These are phyloP conservation scores for Stygiomarasmius scandens DNA, from an alignment of 1,284 basidiomycete species.

Conservation along the genomic window DNA sequence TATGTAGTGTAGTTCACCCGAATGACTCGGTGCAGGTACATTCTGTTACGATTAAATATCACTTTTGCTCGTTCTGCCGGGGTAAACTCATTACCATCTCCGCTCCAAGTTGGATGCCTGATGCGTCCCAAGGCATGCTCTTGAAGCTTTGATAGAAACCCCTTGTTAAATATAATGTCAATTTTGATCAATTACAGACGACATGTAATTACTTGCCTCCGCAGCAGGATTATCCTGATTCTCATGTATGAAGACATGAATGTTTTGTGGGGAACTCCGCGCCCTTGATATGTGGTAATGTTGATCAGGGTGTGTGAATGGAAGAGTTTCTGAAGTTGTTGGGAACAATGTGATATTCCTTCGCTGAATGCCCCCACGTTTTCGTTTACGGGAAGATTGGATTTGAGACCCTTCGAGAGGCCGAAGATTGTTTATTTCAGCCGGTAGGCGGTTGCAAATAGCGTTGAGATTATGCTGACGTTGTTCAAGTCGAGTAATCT, in stretches of 20 bases:
- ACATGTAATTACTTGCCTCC: neutral
- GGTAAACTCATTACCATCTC: neutral
- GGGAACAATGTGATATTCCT: slow-evolving; percentile 11
- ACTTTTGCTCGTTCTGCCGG: neutral
- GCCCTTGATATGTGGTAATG: slow-evolving; percentile 21
- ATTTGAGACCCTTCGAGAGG: neutral
- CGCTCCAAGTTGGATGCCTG: neutral
- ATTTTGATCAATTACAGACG: neutral
- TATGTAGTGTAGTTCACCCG: slow-evolving; percentile 3
- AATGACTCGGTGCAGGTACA: neutral
- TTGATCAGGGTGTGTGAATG: neutral
- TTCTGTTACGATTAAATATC: neutral
- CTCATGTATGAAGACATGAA: neutral
- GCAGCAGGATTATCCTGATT: neutral
- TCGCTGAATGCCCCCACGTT: neutral
- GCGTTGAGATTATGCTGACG: neutral
- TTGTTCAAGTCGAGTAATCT: slow-evolving; percentile 29
- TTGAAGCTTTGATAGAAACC: neutral
- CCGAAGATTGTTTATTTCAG: neutral
- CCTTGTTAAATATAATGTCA: neutral
- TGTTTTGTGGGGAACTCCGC: neutral
- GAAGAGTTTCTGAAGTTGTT: slow-evolving; percentile 18
- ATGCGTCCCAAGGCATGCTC: neutral
- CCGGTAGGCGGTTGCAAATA: neutral
- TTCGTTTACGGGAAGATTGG: neutral